Percentiles rank a stretch among this genome's conserved stretches.
phyloP scores from a whole-genome alignment of 1,284 basidiomycete species.

The Thecaphora thlaspeos region DNA sequence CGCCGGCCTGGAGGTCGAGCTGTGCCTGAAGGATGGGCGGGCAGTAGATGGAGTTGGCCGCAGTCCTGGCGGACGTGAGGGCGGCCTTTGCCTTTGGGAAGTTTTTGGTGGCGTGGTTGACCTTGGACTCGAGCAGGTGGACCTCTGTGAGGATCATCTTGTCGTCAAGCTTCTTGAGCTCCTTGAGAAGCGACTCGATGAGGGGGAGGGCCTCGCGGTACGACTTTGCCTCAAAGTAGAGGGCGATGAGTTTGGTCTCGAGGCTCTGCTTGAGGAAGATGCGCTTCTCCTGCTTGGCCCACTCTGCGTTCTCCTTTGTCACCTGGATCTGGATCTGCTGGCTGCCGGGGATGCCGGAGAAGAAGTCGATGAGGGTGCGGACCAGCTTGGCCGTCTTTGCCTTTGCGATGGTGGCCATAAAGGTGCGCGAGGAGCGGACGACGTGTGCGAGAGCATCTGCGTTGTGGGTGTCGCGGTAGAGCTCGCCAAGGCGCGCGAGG shows the following conservation, averaged over 20 bases:
- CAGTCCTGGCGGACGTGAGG: slow-evolving; percentile 85
- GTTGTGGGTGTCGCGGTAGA: slow-evolving; percentile 83
- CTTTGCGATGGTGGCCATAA: slow-evolving; percentile 93
- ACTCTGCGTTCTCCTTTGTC: slow-evolving; percentile 84
- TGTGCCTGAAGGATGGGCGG: slow-evolving; percentile 87
- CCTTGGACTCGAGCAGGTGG: slow-evolving; percentile 85
- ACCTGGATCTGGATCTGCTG: slow-evolving; percentile 80
- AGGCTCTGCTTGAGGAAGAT: slow-evolving; percentile 94
- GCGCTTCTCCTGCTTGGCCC: slow-evolving; percentile 88
- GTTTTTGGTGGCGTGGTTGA: slow-evolving; percentile 88
- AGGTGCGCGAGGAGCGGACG: slow-evolving; percentile 79
- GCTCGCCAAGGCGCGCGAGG: slow-evolving; percentile 78
- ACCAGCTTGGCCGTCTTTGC: slow-evolving; percentile 92
- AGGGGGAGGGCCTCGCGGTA: slow-evolving; percentile 77
- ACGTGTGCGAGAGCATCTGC: slow-evolving; percentile 80
- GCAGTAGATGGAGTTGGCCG: slow-evolving; percentile 96
- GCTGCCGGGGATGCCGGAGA: slow-evolving; percentile 74
- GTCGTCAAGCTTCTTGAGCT: slow-evolving; percentile 90
- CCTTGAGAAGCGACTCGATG: slow-evolving; percentile 81
- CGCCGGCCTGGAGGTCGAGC: slow-evolving; percentile 86
- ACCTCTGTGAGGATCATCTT: slow-evolving; percentile 98
- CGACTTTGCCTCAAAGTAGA: slow-evolving; percentile 76
- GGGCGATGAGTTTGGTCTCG: slow-evolving; percentile 80
- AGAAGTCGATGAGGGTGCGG: slow-evolving; percentile 86
- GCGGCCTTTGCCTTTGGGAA: slow-evolving; percentile 91